Base-by-base conservation (phyloP, 768 basidiomycete genomes). In the Rhodosporidiobolus sp. region DNA sequence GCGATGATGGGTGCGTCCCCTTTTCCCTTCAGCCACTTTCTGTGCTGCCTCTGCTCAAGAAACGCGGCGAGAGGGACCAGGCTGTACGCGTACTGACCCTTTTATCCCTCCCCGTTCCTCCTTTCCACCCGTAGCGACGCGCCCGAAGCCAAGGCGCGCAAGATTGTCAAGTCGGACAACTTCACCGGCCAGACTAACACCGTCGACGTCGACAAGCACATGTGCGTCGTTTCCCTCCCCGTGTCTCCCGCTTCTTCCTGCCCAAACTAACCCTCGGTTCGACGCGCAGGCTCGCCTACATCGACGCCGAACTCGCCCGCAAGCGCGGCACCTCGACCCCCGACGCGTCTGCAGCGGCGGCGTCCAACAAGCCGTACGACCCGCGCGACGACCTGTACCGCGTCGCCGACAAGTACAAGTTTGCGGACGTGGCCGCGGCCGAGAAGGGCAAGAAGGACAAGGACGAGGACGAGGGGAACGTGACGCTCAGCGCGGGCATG, bases 101-200 rank as follows among this genome's bases (percentile, higher is more conserved):
- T 34, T 19, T 38, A 48, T 30, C 24, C 22, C 61, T 61, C 38
- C 53, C 48, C 57, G 52, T 57, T 45, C 59, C 24, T 38, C 52
- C 56, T 9, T n/a, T n/a, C n/a, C 45, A 17, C 69, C 88, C 87
- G 1, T 88, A 89, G 50, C 84, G 81, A 86, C 53, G 88, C 88
- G 56, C 86, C 87, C 43, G 87, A 88, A 64, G 87, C 89, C 4
- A 88, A 86, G 68, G 88, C 90, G 17, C 84, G 91, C 69, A 77
- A 77, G 61, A 72, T 79, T 35, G 74, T 78, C 63, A 77, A 78
- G 63, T 70, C 72, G 16, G 95, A 91, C 82, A 96, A 96, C 82
- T 98, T 99, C 79, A 99, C 96, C 0, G 92, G 94, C 74, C 95
- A 97, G 82, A 99, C 95, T 8, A 95, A 96, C 80, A 87, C 88